Evolutionary conservation across 2,329 filamentous ascomycete species (phyloP).

Genomic region (Elsinoe perseae): DNA sequence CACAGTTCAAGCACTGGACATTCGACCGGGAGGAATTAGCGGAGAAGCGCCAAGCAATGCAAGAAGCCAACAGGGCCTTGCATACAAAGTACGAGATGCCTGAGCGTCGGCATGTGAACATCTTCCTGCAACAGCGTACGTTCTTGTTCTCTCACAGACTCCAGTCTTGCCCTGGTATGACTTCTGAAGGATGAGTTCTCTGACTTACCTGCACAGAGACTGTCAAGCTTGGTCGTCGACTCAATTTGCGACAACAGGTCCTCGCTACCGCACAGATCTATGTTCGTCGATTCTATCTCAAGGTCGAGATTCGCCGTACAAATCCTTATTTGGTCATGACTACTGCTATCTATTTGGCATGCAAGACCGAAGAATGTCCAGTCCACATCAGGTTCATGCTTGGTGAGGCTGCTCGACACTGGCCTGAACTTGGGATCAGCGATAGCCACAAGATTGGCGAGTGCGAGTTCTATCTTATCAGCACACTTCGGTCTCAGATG

Average conservation of each 20-base stretch:
- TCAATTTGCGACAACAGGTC: slow-evolving; percentile 80
- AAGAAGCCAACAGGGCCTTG: slow-evolving; percentile 61
- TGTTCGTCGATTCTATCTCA: slow-evolving; percentile 85
- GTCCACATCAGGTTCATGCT: slow-evolving; percentile 92
- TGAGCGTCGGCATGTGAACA: slow-evolving; percentile 71
- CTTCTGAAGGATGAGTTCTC: too few species aligned
- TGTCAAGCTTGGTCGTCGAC: slow-evolving; percentile 71
- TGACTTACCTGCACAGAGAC: slow-evolving; percentile 52
- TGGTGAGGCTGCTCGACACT: slow-evolving; percentile 74
- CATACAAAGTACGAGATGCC: slow-evolving; percentile 76
- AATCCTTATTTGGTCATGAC: slow-evolving; percentile 89
- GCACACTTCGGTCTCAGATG: slow-evolving; percentile 80
- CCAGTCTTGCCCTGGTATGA: too few species aligned
- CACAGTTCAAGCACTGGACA: slow-evolving; percentile 82
- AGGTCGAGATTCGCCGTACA: slow-evolving; percentile 81
- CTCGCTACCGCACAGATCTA: slow-evolving; percentile 93
- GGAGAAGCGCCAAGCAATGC: slow-evolving; percentile 65
- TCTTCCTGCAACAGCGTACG: slow-evolving; percentile 87
- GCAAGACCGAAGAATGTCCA: slow-evolving; percentile 96
- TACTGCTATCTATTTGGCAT: slow-evolving; percentile 90
- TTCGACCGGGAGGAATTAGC: slow-evolving; percentile 76
- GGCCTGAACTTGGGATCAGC: slow-evolving; percentile 68
- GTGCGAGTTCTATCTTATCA: slow-evolving; percentile 88
- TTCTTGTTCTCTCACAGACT: slow-evolving; percentile 13
- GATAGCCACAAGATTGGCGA: slow-evolving; percentile 83